These are phyloP conservation scores for Leccinum ochraceum DNA, from an alignment of 768 basidiomycete genomes.

Conservation along the genomic window DNA sequence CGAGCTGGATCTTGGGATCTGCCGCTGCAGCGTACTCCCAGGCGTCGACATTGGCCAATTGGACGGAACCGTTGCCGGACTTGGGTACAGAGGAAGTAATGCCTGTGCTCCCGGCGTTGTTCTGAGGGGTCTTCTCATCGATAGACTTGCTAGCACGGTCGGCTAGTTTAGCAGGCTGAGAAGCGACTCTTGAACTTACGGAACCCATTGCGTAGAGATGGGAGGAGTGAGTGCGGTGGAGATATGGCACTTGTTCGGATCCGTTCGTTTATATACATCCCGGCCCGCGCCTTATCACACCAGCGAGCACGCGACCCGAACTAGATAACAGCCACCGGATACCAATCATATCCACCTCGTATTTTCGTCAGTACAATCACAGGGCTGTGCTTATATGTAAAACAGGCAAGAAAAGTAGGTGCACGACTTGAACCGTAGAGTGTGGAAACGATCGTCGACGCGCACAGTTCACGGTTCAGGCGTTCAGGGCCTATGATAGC, in stretches of 20 bases:
- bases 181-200: conserved; percentile 25
- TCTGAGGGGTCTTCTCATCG: conserved; percentile 26
- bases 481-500: neutral
- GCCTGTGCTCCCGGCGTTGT: neutral
- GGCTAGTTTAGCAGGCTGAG: conserved; percentile 14
- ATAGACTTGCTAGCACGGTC: conserved; percentile 24
- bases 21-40: conserved; percentile 64
- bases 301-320: conserved; percentile 14
- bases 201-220: conserved; percentile 25
- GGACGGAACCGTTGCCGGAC: conserved; percentile 64
- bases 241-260: conserved; percentile 15
- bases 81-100: conserved; percentile 17
- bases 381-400: neutral
- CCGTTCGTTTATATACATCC: conserved; percentile 26
- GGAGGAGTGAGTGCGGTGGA: conserved; percentile 2
- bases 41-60: conserved; percentile 53
- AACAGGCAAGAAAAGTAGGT: neutral
- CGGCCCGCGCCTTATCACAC: conserved; percentile 18
- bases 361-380: neutral
- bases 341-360: neutral
- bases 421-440: neutral
- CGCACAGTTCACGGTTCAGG: neutral
- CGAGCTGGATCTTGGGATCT: conserved; percentile 66
- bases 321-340: conserved; percentile 1
- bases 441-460: neutral